These are phyloP conservation scores for Scutellaria baicalensis DNA, from an alignment of 257 asterid genomes.

Conservation along the genomic window DNA sequence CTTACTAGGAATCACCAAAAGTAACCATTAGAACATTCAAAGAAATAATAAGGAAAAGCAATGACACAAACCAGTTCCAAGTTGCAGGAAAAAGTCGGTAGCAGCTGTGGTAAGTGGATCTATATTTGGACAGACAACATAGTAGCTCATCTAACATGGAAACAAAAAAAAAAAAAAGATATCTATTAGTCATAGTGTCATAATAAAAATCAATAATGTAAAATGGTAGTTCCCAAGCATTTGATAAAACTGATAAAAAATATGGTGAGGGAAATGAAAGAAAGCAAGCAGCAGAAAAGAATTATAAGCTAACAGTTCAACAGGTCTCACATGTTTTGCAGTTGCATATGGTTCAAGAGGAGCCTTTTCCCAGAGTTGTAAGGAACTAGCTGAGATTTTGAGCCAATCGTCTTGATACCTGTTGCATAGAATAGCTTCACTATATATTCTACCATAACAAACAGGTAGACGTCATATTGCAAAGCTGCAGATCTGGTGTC, in stretches of 20 bases:
- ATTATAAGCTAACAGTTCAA: background rate
- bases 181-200: conserved; percentile 5
- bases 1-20: background rate
- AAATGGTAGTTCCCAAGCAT: conserved; percentile 12
- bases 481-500: conserved; percentile 7
- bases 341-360: conserved; percentile 98
- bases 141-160: conserved; percentile 72
- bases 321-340: conserved; percentile 67
- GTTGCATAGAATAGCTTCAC: conserved; percentile 19
- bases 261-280: background rate
- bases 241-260: background rate
- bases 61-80: conserved; percentile 82
- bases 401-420: conserved; percentile 99
- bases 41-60: background rate
- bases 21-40: background rate
- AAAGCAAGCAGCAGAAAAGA: conserved; percentile 1
- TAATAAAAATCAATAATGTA: background rate
- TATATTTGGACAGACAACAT: conserved; percentile 95
- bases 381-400: conserved; percentile 77
- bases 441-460: conserved; percentile 7
- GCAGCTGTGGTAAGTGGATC: conserved; percentile 92
- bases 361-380: conserved; percentile 96
- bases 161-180: conserved; percentile 11
- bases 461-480: background rate
- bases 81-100: conserved; percentile 92